These are phyloP conservation scores for Claviceps monticola DNA, from an alignment of 2,329 filamentous ascomycete species.

Conservation along the genomic window DNA sequence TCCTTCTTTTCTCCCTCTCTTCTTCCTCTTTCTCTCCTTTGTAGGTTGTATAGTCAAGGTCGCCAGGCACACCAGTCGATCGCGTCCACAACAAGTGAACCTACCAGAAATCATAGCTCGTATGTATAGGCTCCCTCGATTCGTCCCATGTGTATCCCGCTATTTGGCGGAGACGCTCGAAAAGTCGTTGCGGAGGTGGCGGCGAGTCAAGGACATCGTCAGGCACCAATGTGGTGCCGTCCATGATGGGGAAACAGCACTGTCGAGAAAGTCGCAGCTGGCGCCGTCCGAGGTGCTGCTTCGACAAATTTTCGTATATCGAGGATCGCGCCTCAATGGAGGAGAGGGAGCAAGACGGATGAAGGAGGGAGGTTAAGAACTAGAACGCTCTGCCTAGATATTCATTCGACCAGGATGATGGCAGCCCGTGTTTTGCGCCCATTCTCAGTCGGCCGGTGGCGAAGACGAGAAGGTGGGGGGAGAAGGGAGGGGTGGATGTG, in stretches of 20 bases:
- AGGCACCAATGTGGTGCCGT: constrained; percentile 32
- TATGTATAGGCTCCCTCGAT: constrained; percentile 40
- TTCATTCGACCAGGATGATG: constrained; percentile 12
- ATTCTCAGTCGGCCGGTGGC: constrained; percentile 17
- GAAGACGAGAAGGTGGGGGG: background rate
- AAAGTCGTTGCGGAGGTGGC: constrained; percentile 52
- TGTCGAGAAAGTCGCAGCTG: constrained; percentile 5
- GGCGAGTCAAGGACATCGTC: constrained; percentile 50
- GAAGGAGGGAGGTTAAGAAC: constrained; percentile 3
- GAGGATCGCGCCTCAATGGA: background rate
- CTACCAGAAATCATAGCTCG: constrained; percentile 80
- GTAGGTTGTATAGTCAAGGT: background rate
- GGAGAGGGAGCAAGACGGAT: background rate
- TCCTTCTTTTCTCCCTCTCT: background rate
- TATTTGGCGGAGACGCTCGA: constrained; percentile 59
- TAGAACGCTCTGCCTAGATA: constrained; percentile 12
- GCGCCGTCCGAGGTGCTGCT: background rate
- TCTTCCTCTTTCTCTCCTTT: background rate
- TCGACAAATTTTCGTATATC: background rate
- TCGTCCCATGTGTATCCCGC: constrained; percentile 69
- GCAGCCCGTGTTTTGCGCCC: constrained; percentile 15
- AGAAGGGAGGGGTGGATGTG: background rate
- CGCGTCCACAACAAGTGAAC: constrained; percentile 6
- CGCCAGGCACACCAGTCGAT: background rate
- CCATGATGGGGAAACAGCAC: constrained; percentile 26